Conservation (phyloP, 2,329 filamentous ascomycete genomes). For the Colletotrichum sp. region DNA sequence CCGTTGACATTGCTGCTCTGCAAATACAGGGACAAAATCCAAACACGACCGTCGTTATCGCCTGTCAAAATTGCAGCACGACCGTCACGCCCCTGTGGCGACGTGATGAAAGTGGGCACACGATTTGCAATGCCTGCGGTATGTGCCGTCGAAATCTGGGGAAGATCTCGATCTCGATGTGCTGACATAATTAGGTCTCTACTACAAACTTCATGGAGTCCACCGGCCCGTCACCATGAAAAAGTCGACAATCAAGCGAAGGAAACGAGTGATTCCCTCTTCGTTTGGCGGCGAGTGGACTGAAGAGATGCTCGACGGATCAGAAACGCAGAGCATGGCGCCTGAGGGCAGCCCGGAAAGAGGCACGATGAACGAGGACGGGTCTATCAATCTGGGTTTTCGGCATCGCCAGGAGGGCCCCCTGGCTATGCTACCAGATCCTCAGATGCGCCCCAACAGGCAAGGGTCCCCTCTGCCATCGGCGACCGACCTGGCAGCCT, state of each 20-base stretch:
- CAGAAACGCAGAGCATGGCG: conserved; percentile 45
- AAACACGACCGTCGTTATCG: conserved; percentile 74
- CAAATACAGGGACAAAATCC: conserved; percentile 40
- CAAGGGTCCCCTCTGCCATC: conserved; percentile 47
- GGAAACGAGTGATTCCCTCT: conserved; percentile 92
- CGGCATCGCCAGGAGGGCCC: conserved; percentile 52
- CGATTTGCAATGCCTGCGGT: conserved; percentile 99
- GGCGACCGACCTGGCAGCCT: conserved; percentile 53
- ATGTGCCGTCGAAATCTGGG: conserved; percentile 41
- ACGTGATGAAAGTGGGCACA: conserved; percentile 91
- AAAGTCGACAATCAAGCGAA: conserved; percentile 93
- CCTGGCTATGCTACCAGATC: conserved; percentile 52
- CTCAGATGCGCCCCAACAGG: conserved; percentile 45
- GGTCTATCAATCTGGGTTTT: conserved; percentile 67
- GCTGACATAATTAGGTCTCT: conserved; percentile 68
- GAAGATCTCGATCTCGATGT: neutral
- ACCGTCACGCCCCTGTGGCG: conserved; percentile 97
- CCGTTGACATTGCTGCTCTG: conserved; percentile 55
- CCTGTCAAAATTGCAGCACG: conserved; percentile 96
- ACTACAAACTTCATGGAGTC: conserved; percentile 93
- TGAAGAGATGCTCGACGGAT: conserved; percentile 53
- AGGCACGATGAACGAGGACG: conserved; percentile 66
- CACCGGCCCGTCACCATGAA: conserved; percentile 98
- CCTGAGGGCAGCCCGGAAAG: conserved; percentile 48
- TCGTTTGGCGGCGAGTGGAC: conserved; percentile 45